phyloP scores from a whole-genome alignment of 352 stramenopile genomes.

The Elongisporangium senticosum region DNA sequence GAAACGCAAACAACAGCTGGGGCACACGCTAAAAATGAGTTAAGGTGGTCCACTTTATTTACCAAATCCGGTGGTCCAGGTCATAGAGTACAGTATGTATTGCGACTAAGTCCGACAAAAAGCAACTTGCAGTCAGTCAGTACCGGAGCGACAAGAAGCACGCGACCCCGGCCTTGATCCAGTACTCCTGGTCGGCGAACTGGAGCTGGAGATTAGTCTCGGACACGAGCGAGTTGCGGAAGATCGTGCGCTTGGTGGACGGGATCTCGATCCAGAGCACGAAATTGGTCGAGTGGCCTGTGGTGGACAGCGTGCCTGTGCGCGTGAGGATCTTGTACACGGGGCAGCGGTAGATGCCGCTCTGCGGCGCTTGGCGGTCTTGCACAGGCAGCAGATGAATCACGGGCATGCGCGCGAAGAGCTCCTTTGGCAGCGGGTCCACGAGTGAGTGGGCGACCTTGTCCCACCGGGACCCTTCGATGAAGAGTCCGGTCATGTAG shows the following conservation, averaged over 20 bases:
- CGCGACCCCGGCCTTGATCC: slow-evolving; percentile 92
- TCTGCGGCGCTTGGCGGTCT: slow-evolving; percentile 47
- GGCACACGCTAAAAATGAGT: background rate
- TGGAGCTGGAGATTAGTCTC: slow-evolving; percentile 84
- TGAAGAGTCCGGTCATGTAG: slow-evolving; percentile 85
- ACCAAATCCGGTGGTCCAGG: background rate
- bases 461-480: slow-evolving; percentile 88
- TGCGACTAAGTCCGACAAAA: background rate
- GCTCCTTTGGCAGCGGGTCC: slow-evolving; percentile 80
- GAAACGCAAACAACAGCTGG: background rate
- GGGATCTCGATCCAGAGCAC: slow-evolving; percentile 93
- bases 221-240: slow-evolving; percentile 80
- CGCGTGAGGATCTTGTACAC: slow-evolving; percentile 92
- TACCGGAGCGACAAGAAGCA: slow-evolving; percentile 89
- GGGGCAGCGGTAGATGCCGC: slow-evolving; percentile 85
- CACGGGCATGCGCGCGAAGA: slow-evolving; percentile 85
- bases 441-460: slow-evolving; percentile 47
- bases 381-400: slow-evolving; percentile 70
- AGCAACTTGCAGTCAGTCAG: slow-evolving; percentile 27
- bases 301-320: slow-evolving; percentile 93
- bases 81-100: background rate
- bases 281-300: slow-evolving; percentile 96
- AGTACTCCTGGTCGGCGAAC: slow-evolving; percentile 86
- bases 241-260: slow-evolving; percentile 62
- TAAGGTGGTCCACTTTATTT: background rate